phyloP scores from a whole-genome alignment of 805 yeast species.

The Kuraishia ogatae region DNA sequence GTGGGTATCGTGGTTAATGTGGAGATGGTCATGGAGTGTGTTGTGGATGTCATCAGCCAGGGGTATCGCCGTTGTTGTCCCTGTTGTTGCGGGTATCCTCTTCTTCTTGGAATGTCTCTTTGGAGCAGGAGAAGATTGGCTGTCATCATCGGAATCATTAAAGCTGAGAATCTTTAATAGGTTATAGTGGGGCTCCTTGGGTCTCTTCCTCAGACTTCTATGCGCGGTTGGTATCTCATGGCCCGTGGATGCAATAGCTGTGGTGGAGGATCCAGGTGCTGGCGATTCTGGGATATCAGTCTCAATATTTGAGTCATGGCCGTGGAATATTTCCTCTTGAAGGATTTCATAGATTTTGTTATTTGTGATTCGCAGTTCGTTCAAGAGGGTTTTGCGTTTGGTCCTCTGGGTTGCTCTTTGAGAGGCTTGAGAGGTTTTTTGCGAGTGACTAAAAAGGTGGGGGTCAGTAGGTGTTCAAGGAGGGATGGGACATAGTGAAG shows the following conservation, averaged over 20 bases:
- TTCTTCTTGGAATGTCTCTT: too few species aligned
- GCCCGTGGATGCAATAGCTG: neutral
- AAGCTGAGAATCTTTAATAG: conserved; percentile 5
- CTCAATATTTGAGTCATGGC: conserved; percentile 9
- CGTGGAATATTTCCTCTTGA: conserved; percentile 19
- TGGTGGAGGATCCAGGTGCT: neutral
- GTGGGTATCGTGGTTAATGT: conserved; percentile 1
- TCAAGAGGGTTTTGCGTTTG: conserved; percentile 13
- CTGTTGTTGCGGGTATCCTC: neutral
- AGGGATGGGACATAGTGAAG: too few species aligned
- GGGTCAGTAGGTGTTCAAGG: too few species aligned
- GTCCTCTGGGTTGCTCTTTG: neutral
- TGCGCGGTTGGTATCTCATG: neutral
- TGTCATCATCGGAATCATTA: conserved; percentile 2
- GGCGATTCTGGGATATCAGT: conserved; percentile 1
- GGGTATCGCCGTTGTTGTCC: neutral
- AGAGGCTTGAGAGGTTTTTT: neutral
- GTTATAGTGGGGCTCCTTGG: conserved; percentile 9
- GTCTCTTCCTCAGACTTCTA: conserved; percentile 10
- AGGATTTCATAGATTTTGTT: conserved; percentile 27
- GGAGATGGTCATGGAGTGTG: neutral
- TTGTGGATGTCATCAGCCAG: too few species aligned
- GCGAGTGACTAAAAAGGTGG: too few species aligned
- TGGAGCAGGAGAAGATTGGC: too few species aligned
- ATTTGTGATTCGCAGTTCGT: conserved; percentile 26